Base-by-base conservation (phyloP, 2,329 filamentous ascomycete genomes). In the Stenocarpella maydis region DNA sequence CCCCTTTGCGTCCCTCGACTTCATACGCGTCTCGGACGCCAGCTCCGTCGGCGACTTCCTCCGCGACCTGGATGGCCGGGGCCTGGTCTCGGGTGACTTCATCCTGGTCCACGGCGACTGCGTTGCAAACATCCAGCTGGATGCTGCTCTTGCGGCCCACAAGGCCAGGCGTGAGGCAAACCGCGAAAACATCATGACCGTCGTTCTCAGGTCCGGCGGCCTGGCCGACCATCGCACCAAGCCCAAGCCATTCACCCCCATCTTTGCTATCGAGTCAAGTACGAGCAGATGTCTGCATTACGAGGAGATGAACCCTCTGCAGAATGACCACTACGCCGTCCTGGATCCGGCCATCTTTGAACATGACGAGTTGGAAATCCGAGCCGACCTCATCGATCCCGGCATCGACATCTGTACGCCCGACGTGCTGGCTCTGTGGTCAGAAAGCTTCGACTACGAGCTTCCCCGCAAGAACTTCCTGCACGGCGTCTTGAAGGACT, bases 341-440 rank as follows among this genome's bases (percentile, higher is more conserved):
- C 87, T 98, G 55, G 94, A 98, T 75, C 87, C 92, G 2, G 90
- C 93, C 45, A 84, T 97, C n/a, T 83, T 97, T 21, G 89, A 91
- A 65, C 86, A 88, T 60, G 82, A 82, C 53, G 93, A 97, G 78
- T 87, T 97, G 63, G 94, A 97, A 74, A 85, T 98, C 24, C 90
- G 95, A 47, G 89, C 92, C 72, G 95, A 99, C 80, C 83, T 99
- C 69, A 92, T 98, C 71, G 96, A 99, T 79, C 95, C 94, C 74
- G 92, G 93, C 65, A 96, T 99, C 76, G 96, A 99, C 78, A 98
- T 99, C 73, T 98, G 95, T 81, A 98, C 96, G 1, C 95, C 95
- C 0, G 96, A 98, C 77, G 95, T 98, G 10, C 87, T 98, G 52
- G 95, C 95, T 9, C 83, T 98, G 69, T 99, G 96, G 93, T 96